These are phyloP conservation scores for Thelonectria discophora DNA, from an alignment of 2,329 filamentous ascomycete genomes.

Conservation along the genomic window DNA sequence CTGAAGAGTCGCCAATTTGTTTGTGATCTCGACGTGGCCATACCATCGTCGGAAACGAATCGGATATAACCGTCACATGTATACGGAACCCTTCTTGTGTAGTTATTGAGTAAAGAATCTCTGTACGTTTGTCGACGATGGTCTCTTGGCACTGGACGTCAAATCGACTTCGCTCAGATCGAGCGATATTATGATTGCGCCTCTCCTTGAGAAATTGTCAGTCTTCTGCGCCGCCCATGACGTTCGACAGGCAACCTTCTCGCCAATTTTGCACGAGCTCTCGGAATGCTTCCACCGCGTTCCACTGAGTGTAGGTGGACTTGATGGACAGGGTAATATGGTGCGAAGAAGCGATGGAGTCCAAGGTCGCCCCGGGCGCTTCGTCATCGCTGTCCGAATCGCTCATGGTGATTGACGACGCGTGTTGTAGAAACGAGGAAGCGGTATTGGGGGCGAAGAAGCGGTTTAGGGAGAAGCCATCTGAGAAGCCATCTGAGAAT, in stretches of 20 bases:
- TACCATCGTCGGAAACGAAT: not conserved
- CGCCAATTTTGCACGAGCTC: conserved; percentile 37
- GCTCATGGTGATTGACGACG: too few relatives aligned
- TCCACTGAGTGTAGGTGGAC: not conserved
- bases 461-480: too few relatives aligned
- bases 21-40: conserved; percentile 31
- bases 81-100: not conserved
- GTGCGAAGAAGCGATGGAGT: too few relatives aligned
- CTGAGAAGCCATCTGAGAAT: too few relatives aligned
- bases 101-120: not conserved
- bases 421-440: too few relatives aligned
- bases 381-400: too few relatives aligned
- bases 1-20: conserved; percentile 42
- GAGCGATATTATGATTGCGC: not conserved
- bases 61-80: not conserved
- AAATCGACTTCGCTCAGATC: not conserved
- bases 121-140: not conserved
- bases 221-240: not conserved
- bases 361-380: too few relatives aligned
- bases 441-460: too few relatives aligned
- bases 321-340: too few relatives aligned
- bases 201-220: not conserved
- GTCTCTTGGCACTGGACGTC: not conserved
- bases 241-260: not conserved
- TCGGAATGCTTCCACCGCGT: conserved; percentile 51